phyloP scores from a whole-genome alignment of 1,284 basidiomycete genomes.

The Ganoderma resinaceum region DNA sequence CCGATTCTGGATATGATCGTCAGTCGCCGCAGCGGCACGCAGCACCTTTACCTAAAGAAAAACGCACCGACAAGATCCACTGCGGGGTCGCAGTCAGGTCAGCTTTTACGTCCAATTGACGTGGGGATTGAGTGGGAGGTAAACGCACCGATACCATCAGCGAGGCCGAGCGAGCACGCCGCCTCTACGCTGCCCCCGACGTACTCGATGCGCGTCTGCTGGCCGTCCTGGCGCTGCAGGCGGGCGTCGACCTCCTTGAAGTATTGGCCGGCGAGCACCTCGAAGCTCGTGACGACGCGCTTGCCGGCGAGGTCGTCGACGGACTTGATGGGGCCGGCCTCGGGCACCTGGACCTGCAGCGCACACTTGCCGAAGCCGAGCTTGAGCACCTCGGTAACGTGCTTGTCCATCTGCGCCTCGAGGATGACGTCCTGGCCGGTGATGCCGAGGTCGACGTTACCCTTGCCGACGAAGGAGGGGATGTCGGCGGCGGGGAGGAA shows the following conservation, averaged over 20 bases:
- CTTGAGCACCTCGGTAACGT: slow-evolving; percentile 83
- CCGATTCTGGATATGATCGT: slow-evolving; percentile 74
- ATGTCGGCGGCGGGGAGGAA: slow-evolving; percentile 98
- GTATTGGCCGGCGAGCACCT: slow-evolving; percentile 83
- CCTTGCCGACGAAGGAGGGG: slow-evolving; percentile 98
- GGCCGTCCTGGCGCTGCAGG: slow-evolving; percentile 54
- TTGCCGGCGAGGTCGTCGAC: slow-evolving; percentile 89
- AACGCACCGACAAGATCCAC: slow-evolving; percentile 90
- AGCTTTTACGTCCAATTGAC: not conserved
- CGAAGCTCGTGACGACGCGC: slow-evolving; percentile 94
- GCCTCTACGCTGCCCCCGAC: slow-evolving; percentile 98
- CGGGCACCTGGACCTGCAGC: slow-evolving; percentile 95
- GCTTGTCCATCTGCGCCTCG: slow-evolving; percentile 82
- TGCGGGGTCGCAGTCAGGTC: slow-evolving; percentile 38
- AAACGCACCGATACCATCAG: slow-evolving; percentile 92
- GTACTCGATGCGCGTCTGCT: slow-evolving; percentile 88
- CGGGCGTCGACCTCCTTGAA: slow-evolving; percentile 79
- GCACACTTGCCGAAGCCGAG: slow-evolving; percentile 96
- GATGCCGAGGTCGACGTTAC: slow-evolving; percentile 93
- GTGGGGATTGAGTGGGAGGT: not conserved
- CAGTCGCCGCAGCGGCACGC: not conserved
- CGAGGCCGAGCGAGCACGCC: slow-evolving; percentile 94
- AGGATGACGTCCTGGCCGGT: slow-evolving; percentile 98
- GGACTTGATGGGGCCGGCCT: slow-evolving; percentile 71
- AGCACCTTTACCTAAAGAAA: not conserved